These are phyloP conservation scores for Boletus rex-veris DNA, from an alignment of 768 basidiomycete genomes.

Conservation along the genomic window DNA sequence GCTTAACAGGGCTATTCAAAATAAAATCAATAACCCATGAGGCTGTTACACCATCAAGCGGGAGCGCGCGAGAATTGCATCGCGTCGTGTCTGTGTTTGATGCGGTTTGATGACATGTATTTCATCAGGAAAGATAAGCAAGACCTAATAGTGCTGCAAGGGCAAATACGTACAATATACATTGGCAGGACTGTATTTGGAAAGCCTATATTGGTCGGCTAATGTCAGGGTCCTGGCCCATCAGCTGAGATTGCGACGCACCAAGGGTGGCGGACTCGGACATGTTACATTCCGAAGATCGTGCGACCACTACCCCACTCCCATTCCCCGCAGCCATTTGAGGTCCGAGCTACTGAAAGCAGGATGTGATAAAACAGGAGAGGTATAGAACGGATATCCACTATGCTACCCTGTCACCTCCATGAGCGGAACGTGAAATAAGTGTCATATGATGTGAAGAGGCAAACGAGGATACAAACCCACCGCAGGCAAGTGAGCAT, in stretches of 20 bases:
- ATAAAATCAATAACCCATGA: conserved; percentile 14
- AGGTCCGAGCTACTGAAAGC: not conserved
- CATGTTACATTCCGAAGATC: not conserved
- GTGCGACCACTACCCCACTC: not conserved
- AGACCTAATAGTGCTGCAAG: conserved; percentile 21
- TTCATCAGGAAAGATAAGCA: conserved; percentile 6
- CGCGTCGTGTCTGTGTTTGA: conserved; percentile 10
- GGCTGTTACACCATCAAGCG: conserved; percentile 17
- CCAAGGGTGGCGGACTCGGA: not conserved
- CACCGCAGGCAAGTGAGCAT: not conserved
- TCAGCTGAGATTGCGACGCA: conserved; percentile 6
- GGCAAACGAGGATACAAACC: not conserved
- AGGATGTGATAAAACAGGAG: conserved; percentile 3
- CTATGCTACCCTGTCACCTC: conserved; percentile 1
- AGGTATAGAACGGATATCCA: not conserved
- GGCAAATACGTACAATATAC: conserved; percentile 26
- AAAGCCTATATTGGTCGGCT: conserved; percentile 9
- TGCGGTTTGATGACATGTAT: conserved; percentile 17
- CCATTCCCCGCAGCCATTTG: conserved; percentile 6
- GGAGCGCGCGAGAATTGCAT: conserved; percentile 6
- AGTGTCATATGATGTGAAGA: conserved; percentile 11
- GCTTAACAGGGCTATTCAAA: conserved; percentile 3
- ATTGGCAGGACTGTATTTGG: conserved; percentile 16
- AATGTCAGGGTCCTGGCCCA: conserved; percentile 3
- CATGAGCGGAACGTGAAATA: not conserved